These are phyloP conservation scores for Gloeophyllum trabeum DNA, from an alignment of 768 basidiomycete genomes.

Conservation along the genomic window DNA sequence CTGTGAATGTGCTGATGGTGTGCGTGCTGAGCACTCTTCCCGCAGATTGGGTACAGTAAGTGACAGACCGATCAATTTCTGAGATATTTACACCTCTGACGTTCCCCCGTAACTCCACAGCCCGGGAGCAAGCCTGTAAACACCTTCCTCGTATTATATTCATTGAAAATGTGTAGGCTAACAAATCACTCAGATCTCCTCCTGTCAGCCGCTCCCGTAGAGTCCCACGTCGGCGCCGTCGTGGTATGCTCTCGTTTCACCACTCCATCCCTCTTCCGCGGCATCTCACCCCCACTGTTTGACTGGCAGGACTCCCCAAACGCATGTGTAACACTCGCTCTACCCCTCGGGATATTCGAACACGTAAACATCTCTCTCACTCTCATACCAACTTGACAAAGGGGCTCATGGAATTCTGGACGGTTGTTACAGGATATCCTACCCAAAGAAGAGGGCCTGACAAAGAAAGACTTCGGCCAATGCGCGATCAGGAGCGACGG, in stretches of 20 bases:
- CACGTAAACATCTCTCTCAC: constrained; percentile 45
- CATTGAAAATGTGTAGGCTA: too few species aligned
- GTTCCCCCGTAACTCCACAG: too few species aligned
- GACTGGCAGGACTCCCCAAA: constrained; percentile 67
- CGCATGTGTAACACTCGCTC: constrained; percentile 62
- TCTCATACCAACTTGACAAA: too few species aligned
- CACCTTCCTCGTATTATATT: too few species aligned
- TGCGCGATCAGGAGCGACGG: constrained; percentile 60
- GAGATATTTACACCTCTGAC: background rate
- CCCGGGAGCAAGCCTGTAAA: constrained; percentile 68
- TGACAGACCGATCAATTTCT: too few species aligned
- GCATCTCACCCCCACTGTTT: too few species aligned
- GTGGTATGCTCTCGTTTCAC: constrained; percentile 29
- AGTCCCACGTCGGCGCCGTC: constrained; percentile 59
- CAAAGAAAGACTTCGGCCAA: constrained; percentile 48
- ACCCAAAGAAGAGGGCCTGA: constrained; percentile 51
- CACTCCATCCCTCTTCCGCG: too few species aligned
- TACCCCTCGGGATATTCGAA: constrained; percentile 73
- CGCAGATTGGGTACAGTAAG: constrained; percentile 62
- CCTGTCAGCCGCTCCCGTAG: constrained; percentile 58
- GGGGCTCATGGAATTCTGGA: background rate
- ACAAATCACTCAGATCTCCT: constrained; percentile 46
- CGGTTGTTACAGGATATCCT: constrained; percentile 50
- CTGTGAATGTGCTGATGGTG: background rate
- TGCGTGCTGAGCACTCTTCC: background rate